Evolutionary conservation across 176 grass and related monocot species (phyloP).

Genomic region (Carex littledalei): DNA sequence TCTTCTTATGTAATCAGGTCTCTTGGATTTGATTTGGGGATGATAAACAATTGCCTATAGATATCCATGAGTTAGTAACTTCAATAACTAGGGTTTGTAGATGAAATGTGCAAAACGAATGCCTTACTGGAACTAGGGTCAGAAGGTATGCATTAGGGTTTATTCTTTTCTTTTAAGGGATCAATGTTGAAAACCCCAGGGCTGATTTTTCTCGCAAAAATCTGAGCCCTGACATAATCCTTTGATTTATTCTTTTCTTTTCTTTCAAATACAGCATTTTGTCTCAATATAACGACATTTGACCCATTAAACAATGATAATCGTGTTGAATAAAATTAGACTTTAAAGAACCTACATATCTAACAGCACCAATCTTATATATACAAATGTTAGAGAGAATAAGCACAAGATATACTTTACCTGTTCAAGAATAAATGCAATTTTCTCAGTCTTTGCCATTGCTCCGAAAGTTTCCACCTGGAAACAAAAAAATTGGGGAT

Average conservation of each 20-base stretch:
- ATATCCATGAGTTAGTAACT: neutral
- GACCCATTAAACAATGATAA: no score
- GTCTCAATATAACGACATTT: neutral
- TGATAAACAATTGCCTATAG: neutral
- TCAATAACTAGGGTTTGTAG: neutral
- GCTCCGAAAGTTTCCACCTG: slow-evolving; percentile 97
- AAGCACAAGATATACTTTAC: slow-evolving; percentile 17
- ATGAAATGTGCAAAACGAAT: neutral
- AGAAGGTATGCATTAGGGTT: slow-evolving; percentile 15
- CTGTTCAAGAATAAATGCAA: slow-evolving; percentile 95
- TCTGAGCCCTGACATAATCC: slow-evolving; percentile 83
- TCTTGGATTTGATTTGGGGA: slow-evolving; percentile 32
- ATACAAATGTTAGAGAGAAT: neutral
- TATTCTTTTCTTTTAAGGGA: slow-evolving; percentile 86
- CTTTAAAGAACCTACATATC: no score
- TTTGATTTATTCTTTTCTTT: no score
- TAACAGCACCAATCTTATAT: neutral
- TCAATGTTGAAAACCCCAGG: slow-evolving; percentile 73
- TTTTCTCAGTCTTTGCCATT: slow-evolving; percentile 95
- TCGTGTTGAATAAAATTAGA: no score
- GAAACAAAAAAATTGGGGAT: neutral
- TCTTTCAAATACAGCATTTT: neutral
- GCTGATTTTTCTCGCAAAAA: slow-evolving; percentile 93
- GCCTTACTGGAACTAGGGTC: slow-evolving; percentile 17
- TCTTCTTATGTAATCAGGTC: slow-evolving; percentile 69